Conservation (phyloP, 2,329 filamentous ascomycete species). For the Aspergillus caelatus region DNA sequence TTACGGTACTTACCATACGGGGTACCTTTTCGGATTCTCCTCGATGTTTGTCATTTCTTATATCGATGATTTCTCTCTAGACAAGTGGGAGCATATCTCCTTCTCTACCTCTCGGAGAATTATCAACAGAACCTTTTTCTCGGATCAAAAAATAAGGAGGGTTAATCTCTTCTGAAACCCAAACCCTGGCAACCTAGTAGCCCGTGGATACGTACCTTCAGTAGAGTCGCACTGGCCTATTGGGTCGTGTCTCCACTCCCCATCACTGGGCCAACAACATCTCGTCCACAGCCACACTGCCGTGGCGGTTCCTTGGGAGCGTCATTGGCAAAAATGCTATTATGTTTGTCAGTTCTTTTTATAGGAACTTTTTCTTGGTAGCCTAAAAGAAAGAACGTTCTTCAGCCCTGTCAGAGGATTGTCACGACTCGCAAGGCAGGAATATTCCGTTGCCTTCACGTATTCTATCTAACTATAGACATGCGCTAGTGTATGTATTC, state of each 20-base stretch:
- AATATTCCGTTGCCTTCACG: neutral
- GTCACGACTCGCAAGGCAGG: neutral
- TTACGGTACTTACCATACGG: neutral
- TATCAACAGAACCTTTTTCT: neutral
- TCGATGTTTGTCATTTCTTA: neutral
- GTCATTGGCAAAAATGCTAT: neutral
- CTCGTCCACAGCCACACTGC: slow-evolving; percentile 18
- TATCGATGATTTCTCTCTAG: neutral
- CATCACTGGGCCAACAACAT: slow-evolving; percentile 23
- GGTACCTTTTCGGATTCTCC: neutral
- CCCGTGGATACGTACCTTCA: slow-evolving; percentile 1
- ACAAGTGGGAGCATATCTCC: neutral
- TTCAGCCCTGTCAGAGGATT: neutral
- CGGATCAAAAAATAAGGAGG: neutral
- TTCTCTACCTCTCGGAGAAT: neutral
- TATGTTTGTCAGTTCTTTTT: slow-evolving; percentile 16
- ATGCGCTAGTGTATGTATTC: neutral
- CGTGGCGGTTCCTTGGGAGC: slow-evolving; percentile 14
- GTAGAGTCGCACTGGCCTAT: slow-evolving; percentile 14
- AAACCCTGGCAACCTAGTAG: neutral
- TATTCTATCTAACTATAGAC: neutral
- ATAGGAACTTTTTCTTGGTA: slow-evolving; percentile 8
- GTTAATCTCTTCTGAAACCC: slow-evolving; percentile 11
- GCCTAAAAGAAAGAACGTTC: neutral
- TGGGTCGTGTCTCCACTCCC: slow-evolving; percentile 12